These are phyloP conservation scores for Fraxinus americana DNA, from an alignment of 257 asterid genomes.

Conservation along the genomic window DNA sequence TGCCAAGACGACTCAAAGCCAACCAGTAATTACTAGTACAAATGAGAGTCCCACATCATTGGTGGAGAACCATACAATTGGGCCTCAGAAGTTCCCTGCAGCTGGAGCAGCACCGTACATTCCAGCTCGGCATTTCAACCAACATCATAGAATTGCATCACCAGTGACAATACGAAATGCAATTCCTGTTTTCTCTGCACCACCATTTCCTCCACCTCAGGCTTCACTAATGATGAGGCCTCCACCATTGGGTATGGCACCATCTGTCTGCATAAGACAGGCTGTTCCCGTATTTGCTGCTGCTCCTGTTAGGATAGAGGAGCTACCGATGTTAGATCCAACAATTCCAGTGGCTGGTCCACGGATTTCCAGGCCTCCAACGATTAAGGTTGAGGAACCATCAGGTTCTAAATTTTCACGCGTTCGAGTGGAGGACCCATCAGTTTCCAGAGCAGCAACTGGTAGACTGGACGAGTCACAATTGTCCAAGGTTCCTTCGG, in stretches of 20 bases:
- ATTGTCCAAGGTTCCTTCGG: slow-evolving; percentile 36
- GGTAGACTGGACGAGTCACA: slow-evolving; percentile 15
- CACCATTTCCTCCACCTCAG: slow-evolving; percentile 71
- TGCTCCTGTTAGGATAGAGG: slow-evolving; percentile 57
- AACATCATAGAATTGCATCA: slow-evolving; percentile 72
- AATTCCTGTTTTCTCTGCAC: slow-evolving; percentile 87
- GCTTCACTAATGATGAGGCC: slow-evolving; percentile 57
- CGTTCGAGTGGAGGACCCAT: slow-evolving; percentile 28
- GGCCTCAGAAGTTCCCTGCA: slow-evolving; percentile 69
- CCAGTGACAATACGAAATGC: slow-evolving; percentile 82
- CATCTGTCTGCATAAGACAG: slow-evolving; percentile 66
- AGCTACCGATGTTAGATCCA: slow-evolving; percentile 45
- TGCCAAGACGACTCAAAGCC: slow-evolving; percentile 43
- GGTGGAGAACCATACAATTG: slow-evolving; percentile 39
- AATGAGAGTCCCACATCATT: slow-evolving; percentile 42
- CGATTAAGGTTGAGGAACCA: slow-evolving; percentile 36
- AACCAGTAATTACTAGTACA: slow-evolving; percentile 31
- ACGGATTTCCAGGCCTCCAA: slow-evolving; percentile 30
- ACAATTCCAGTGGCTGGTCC: slow-evolving; percentile 48
- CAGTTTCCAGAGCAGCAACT: not conserved
- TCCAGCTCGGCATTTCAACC: slow-evolving; percentile 69
- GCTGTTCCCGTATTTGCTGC: slow-evolving; percentile 62
- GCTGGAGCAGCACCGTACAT: slow-evolving; percentile 91
- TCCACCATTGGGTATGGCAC: slow-evolving; percentile 54
- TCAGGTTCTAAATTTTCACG: slow-evolving; percentile 32